Percentiles rank a stretch among this genome's conserved stretches.
Evolutionary conservation across 768 basidiomycete species (phyloP).

Genomic region (Sistotremastrum niveocremeum): DNA sequence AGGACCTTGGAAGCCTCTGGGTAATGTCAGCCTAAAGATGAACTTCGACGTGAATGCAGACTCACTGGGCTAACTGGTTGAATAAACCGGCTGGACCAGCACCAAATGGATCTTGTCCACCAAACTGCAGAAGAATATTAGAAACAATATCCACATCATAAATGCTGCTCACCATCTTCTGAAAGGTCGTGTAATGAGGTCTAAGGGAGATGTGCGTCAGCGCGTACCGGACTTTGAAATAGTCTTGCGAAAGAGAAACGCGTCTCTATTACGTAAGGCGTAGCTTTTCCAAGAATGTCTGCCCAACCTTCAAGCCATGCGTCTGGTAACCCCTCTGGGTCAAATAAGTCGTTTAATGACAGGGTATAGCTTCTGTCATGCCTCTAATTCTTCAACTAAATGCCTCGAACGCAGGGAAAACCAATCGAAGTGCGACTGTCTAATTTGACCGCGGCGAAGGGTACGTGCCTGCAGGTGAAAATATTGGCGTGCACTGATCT

Average conservation of each 20-base stretch:
- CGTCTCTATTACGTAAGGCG: constrained; percentile 6
- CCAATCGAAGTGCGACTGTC: constrained; percentile 96
- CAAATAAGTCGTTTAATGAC: constrained; percentile 78
- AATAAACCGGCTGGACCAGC: constrained; percentile 49
- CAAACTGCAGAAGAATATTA: constrained; percentile 20
- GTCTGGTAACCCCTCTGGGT: constrained; percentile 29
- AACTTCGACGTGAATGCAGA: constrained; percentile 1
- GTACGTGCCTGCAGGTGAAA: constrained; percentile 22
- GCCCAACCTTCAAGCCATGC: constrained; percentile 11
- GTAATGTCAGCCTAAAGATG: constrained; percentile 5
- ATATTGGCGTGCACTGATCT: background rate
- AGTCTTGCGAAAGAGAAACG: constrained; percentile 7
- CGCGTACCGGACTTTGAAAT: constrained; percentile 10
- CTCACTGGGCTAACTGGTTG: constrained; percentile 51
- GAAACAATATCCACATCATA: background rate
- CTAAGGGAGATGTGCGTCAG: background rate
- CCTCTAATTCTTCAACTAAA: constrained; percentile 2
- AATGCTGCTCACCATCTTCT: constrained; percentile 15
- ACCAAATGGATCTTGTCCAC: constrained; percentile 23
- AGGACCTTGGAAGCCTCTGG: constrained; percentile 41
- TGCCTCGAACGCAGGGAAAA: constrained; percentile 55
- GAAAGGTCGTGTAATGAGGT: background rate
- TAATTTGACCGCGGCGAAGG: constrained; percentile 97
- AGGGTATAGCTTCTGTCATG: constrained; percentile 33
- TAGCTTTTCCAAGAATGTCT: constrained; percentile 13